These are phyloP conservation scores for Acephala macrosclerotiorum DNA, from an alignment of 2,329 filamentous ascomycete species.

Conservation along the genomic window DNA sequence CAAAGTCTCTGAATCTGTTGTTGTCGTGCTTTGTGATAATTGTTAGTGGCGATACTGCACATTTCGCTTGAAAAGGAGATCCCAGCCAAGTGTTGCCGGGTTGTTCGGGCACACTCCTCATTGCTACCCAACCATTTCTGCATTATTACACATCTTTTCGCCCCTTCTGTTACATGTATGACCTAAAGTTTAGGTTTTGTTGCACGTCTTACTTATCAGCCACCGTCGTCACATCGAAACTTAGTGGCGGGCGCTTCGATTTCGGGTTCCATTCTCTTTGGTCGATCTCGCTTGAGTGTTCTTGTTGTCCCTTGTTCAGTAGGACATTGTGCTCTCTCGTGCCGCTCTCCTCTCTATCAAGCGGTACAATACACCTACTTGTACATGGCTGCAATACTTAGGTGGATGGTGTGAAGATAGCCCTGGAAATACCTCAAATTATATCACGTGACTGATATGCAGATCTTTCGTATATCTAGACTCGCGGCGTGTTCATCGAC, in stretches of 20 bases:
- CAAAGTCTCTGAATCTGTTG: not conserved
- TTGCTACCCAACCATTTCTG: constrained; percentile 1
- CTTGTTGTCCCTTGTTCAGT: not conserved
- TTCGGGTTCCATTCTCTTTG: constrained; percentile 5
- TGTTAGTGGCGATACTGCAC: not conserved
- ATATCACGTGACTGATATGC: not conserved
- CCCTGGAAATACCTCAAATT: not conserved
- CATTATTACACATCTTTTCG: not conserved
- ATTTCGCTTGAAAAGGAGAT: not conserved
- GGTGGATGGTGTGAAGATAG: no score
- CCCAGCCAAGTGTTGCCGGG: not conserved
- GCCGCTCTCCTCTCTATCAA: not conserved
- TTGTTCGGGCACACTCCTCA: not conserved
- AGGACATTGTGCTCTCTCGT: not conserved
- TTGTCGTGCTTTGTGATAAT: not conserved
- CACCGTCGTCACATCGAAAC: constrained; percentile 21
- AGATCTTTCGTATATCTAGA: no score
- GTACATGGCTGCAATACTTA: not conserved
- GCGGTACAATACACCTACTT: not conserved
- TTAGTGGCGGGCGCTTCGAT: not conserved
- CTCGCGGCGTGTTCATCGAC: no score
- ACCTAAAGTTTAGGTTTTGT: constrained; percentile 16
- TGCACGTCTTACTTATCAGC: constrained; percentile 24
- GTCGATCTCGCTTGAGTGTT: constrained; percentile 3
- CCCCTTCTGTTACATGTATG: not conserved